phyloP scores from a whole-genome alignment of 2,329 filamentous ascomycete genomes.

The Alternaria arbusti region DNA sequence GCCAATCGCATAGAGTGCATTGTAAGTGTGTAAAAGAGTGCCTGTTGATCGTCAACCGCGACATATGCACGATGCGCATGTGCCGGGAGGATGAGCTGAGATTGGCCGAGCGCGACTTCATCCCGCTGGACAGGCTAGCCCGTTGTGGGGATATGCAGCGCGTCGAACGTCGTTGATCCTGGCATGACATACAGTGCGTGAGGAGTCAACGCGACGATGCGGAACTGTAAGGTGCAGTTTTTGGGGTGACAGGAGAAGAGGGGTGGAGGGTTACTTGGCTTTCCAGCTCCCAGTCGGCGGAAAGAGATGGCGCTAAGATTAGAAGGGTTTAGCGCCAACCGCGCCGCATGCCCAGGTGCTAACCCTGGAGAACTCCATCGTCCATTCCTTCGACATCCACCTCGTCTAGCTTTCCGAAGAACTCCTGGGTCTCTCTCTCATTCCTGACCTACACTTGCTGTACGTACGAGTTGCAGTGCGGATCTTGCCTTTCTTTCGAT shows the following conservation, averaged over 20 bases:
- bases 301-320: background rate
- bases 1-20: conserved; percentile 8
- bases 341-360: background rate
- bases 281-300: background rate
- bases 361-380: background rate
- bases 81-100: conserved; percentile 2
- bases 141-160: background rate
- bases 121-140: background rate
- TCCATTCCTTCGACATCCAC: background rate
- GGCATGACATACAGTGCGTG: background rate
- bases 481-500: background rate
- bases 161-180: background rate
- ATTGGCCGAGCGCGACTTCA: conserved; percentile 11
- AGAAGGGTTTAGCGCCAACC: background rate
- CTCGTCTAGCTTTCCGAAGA: background rate
- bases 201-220: background rate
- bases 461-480: background rate
- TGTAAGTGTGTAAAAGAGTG: conserved; percentile 15
- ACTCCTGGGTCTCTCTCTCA: background rate
- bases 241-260: background rate
- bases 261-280: background rate
- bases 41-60: conserved; percentile 14
- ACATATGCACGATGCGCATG: conserved; percentile 19
- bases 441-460: background rate
- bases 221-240: background rate